These are phyloP conservation scores for Cladorrhinum samala DNA, from an alignment of 495 filamentous ascomycete genomes.

Conservation along the genomic window DNA sequence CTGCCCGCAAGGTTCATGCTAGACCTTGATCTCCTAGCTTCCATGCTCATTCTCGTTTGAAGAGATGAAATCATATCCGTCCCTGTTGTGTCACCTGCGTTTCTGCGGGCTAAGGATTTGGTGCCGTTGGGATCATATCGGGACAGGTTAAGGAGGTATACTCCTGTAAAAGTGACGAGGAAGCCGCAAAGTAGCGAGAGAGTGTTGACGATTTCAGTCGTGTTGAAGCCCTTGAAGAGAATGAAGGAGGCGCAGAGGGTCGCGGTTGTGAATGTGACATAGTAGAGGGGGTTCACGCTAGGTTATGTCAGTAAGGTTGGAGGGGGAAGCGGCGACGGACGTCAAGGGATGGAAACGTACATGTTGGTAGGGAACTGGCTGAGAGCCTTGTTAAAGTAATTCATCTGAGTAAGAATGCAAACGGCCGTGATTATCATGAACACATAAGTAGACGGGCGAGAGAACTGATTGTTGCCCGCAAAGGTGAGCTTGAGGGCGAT, in stretches of 20 bases:
- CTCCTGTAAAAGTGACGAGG: constrained; percentile 92
- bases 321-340: too few relatives aligned
- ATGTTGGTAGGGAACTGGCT: constrained; percentile 96
- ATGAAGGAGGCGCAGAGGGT: constrained; percentile 95
- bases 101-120: constrained; percentile 56
- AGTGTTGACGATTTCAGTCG: constrained; percentile 85
- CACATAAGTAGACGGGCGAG: constrained; percentile 88
- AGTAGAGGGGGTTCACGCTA: constrained; percentile 97
- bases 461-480: constrained; percentile 87
- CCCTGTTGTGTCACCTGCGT: constrained; percentile 67
- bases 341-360: constrained; percentile 42
- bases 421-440: constrained; percentile 88
- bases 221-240: constrained; percentile 96
- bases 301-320: too few relatives aligned
- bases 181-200: constrained; percentile 87
- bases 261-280: constrained; percentile 97
- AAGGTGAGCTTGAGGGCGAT: constrained; percentile 94
- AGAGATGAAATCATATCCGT: constrained; percentile 86
- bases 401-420: constrained; percentile 98
- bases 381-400: constrained; percentile 98
- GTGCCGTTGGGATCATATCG: constrained; percentile 82
- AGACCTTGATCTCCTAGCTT: constrained; percentile 57
- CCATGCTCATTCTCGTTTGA: constrained; percentile 88
- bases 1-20: constrained; percentile 54
- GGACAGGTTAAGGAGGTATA: constrained; percentile 94